Base-by-base conservation (phyloP, 1,284 basidiomycete species). In the Apiotrichum sp. region DNA sequence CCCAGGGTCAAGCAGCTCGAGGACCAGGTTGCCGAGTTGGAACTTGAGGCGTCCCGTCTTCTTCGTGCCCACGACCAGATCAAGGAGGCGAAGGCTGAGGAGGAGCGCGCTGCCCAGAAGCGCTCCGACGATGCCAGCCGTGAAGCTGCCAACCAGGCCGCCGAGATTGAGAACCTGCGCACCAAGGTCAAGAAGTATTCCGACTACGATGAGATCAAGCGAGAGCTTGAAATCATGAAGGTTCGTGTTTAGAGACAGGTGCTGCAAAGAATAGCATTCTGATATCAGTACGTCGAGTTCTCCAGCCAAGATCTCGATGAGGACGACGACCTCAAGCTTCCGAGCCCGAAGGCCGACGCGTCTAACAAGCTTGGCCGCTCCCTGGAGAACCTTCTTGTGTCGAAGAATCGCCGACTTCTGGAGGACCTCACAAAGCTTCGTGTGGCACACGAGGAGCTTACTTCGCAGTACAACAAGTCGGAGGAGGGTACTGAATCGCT, bases 211-310 rank as follows among this genome's bases (percentile, higher is more conserved):
- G 93, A 96, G 77, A 85, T 96, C 70, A 96, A 96, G 78, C 85
- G 93, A 43, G 93, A 96, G 72, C 81, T 96, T 29, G 92, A 93
- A 68, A 95, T 96, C 65, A 89, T 97, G 89, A 96, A 97, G 84
- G 92, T 89, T 52, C 11, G 48, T n/a, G 13, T 41, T 41, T 10
- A n/a, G 2, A 13, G 10, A 4, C 6, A 31, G 79, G 65, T 2
- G 4, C 0, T 16, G 0, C 29, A 29, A 29, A 29, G 29, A 29
- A 29, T 14, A 3, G 0, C 36, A 14, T 7, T n/a, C 45, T 53
- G 35, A 58, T 31, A n/a, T 31, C 65, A 96, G 92, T 95, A 86
- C 66, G 92, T 96, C 59, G 93, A 96, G 70, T 96, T 96, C 69
- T 86, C 88, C 4, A 88, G 88, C 14, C 80, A 88, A 42, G 89